Evolutionary conservation across 2,329 filamentous ascomycete species (phyloP).

Genomic region (Ascosphaera pollenicola): DNA sequence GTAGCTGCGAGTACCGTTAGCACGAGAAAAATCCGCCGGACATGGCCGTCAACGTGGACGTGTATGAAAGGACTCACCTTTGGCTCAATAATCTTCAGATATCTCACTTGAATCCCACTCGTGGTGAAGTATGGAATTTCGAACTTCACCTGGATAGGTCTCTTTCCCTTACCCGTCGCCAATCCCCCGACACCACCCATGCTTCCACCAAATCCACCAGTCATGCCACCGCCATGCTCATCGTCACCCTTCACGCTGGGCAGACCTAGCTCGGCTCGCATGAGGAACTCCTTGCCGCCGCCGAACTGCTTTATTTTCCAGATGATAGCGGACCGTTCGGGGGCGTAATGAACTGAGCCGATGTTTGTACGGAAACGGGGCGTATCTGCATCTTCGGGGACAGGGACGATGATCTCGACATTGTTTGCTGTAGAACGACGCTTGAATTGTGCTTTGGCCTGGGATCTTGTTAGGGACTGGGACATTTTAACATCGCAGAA

Average conservation of each 20-base stretch:
- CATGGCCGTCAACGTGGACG: too few relatives aligned
- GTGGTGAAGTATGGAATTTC: slow-evolving; percentile 96
- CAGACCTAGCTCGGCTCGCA: slow-evolving; percentile 79
- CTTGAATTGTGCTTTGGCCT: too few relatives aligned
- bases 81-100: slow-evolving; percentile 97
- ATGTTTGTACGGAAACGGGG: slow-evolving; percentile 86
- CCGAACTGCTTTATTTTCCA: slow-evolving; percentile 99
- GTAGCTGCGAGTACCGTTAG: too few relatives aligned
- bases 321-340: slow-evolving; percentile 90
- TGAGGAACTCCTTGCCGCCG: slow-evolving; percentile 87
- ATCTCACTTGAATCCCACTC: slow-evolving; percentile 73
- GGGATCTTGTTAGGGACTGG: too few relatives aligned
- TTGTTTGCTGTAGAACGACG: slow-evolving; percentile 95
- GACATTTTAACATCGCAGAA: too few relatives aligned
- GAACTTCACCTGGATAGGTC: slow-evolving; percentile 79
- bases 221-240: slow-evolving; percentile 92
- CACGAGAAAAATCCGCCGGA: too few relatives aligned
- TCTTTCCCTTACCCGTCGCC: too few relatives aligned
- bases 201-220: slow-evolving; percentile 93
- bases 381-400: slow-evolving; percentile 84
- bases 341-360: slow-evolving; percentile 96
- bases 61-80: too few relatives aligned
- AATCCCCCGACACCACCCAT: too few relatives aligned
- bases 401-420: slow-evolving; percentile 81
- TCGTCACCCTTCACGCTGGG: slow-evolving; percentile 89